A percentile compares a stretch with the other conserved stretches of the same genome.
phyloP scores from a whole-genome alignment of 768 basidiomycete species.

The Leccinellum albellum region DNA sequence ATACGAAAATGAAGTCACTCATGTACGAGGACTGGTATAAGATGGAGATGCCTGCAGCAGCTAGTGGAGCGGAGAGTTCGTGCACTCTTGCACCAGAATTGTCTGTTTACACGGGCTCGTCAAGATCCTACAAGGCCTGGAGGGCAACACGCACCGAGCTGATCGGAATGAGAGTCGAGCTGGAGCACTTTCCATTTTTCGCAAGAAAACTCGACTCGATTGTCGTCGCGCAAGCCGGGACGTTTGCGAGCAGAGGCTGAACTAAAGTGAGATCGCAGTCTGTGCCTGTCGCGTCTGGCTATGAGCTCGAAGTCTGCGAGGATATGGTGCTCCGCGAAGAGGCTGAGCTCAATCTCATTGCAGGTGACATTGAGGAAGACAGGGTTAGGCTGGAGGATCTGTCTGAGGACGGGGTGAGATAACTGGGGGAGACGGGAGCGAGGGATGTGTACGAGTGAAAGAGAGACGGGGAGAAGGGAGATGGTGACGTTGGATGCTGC shows the following conservation, averaged over 20 bases:
- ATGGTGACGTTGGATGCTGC: slow-evolving; percentile 48
- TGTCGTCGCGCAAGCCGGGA: slow-evolving; percentile 34
- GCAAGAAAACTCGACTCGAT: slow-evolving; percentile 60
- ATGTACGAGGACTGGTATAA: slow-evolving; percentile 80
- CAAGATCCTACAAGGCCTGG: slow-evolving; percentile 1
- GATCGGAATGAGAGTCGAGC: slow-evolving; percentile 75
- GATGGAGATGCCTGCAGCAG: slow-evolving; percentile 75
- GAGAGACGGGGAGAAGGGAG: slow-evolving; percentile 64
- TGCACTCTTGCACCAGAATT: slow-evolving; percentile 69
- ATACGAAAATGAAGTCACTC: slow-evolving; percentile 78
- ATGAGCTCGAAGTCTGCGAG: slow-evolving; percentile 59
- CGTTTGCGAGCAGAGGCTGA: slow-evolving; percentile 31
- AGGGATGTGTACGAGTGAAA: slow-evolving; percentile 73
- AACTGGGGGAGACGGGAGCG: slow-evolving; percentile 59
- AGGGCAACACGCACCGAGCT: slow-evolving; percentile 46
- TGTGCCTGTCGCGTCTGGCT: slow-evolving; percentile 53
- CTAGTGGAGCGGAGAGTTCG: slow-evolving; percentile 72
- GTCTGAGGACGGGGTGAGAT: slow-evolving; percentile 59
- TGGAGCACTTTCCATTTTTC: slow-evolving; percentile 79
- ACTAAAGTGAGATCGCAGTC: slow-evolving; percentile 39
- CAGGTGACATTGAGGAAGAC: slow-evolving; percentile 72
- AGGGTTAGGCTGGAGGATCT: slow-evolving; percentile 63
- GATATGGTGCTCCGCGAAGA: slow-evolving; percentile 60
- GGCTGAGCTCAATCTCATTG: slow-evolving; percentile 75
- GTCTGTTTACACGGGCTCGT: slow-evolving; percentile 36